These are phyloP conservation scores for Microbotryum intermedium DNA, from an alignment of 1,284 basidiomycete genomes.

Conservation along the genomic window DNA sequence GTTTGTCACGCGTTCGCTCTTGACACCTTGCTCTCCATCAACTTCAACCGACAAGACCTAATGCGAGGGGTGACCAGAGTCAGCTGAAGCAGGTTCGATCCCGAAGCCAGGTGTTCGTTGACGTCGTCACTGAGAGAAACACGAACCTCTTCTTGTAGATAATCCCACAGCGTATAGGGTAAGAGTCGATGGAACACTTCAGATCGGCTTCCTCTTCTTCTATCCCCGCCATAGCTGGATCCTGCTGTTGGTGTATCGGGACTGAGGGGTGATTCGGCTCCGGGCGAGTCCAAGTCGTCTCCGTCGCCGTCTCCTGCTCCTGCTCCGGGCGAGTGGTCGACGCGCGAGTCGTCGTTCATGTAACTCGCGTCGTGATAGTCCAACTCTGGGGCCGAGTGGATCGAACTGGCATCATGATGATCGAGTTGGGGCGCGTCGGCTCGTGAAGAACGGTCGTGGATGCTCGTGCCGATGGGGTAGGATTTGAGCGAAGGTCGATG, in stretches of 20 bases:
- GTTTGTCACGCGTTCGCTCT: conserved; percentile 97
- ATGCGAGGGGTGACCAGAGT: neutral
- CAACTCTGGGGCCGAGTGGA: conserved; percentile 26
- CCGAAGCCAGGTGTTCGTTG: neutral
- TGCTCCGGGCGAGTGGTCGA: too few species aligned
- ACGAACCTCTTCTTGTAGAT: conserved; percentile 56
- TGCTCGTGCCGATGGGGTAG: too few species aligned
- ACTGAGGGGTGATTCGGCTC: too few species aligned
- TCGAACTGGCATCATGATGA: conserved; percentile 6
- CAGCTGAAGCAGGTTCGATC: too few species aligned
- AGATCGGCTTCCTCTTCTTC: neutral
- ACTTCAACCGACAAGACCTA: conserved; percentile 81
- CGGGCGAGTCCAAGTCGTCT: too few species aligned
- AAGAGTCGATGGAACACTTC: conserved; percentile 10
- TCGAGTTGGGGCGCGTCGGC: too few species aligned
- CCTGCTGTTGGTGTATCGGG: neutral
- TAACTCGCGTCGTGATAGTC: neutral
- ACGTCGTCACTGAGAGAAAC: neutral
- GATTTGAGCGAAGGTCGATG: too few species aligned
- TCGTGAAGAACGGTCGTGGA: too few species aligned
- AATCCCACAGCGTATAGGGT: conserved; percentile 83
- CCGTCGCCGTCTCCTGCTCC: too few species aligned
- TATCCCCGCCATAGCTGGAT: neutral
- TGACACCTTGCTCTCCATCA: conserved; percentile 83
- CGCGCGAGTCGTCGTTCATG: too few species aligned